Percentiles rank a stretch among this genome's conserved stretches.
Conservation (phyloP, 225 moss, liverwort and hornwort species). For the Pseudisothecium myosuroides region DNA sequence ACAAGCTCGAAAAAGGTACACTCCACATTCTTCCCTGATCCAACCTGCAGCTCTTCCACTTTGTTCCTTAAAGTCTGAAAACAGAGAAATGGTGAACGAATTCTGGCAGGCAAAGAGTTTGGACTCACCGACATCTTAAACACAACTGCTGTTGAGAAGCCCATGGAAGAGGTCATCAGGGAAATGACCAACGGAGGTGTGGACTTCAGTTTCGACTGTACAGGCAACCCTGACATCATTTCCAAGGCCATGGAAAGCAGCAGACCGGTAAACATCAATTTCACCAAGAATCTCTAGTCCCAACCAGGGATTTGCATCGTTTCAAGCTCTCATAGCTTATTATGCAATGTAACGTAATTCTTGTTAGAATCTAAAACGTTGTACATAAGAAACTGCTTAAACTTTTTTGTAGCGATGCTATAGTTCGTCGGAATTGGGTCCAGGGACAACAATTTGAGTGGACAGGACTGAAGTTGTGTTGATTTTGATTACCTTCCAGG, state of each 20-base stretch:
- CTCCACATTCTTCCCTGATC: not conserved
- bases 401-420: too few relatives aligned
- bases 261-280: not conserved
- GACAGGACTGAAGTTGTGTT: not conserved
- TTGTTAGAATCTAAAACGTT: not conserved
- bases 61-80: not conserved
- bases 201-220: conserved; percentile 43
- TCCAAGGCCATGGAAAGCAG: conserved; percentile 27
- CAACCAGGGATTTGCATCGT: not conserved
- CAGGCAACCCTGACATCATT: conserved; percentile 32
- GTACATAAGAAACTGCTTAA: not conserved
- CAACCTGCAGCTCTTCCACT: not conserved
- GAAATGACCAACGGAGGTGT: conserved; percentile 38
- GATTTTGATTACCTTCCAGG: not conserved
- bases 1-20: conserved; percentile 45
- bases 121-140: conserved; percentile 29
- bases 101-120: conserved; percentile 23
- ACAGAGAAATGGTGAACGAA: not conserved
- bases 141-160: not conserved
- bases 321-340: not conserved
- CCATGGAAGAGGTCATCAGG: conserved; percentile 7
- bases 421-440: not conserved
- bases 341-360: not conserved
- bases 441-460: not conserved
- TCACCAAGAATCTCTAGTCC: not conserved